Evolutionary conservation across 2,329 filamentous ascomycete species (phyloP).

Genomic region (Scedosporium dehoogii): DNA sequence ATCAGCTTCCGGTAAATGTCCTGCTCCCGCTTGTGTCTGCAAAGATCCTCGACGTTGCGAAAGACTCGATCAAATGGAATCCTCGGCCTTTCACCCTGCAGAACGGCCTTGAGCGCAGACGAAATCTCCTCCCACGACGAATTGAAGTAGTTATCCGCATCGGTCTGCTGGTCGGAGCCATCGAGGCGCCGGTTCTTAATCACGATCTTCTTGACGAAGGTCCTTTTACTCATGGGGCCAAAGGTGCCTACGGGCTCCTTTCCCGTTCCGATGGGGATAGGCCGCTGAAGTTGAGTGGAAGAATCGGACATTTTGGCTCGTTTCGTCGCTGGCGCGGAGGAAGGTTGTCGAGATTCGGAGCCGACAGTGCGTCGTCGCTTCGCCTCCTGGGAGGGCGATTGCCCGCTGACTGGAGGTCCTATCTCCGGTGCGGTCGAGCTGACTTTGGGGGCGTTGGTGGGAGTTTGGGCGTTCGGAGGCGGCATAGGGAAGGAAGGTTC

Average conservation of each 20-base stretch:
- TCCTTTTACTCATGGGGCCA: constrained; percentile 24
- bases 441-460: neutral
- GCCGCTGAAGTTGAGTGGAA: neutral
- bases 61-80: constrained; percentile 83
- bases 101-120: constrained; percentile 62
- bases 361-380: neutral
- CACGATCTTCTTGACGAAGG: constrained; percentile 66
- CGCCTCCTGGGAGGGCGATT: neutral
- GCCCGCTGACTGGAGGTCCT: neutral
- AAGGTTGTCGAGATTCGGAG: neutral
- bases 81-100: constrained; percentile 51
- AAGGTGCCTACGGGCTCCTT: constrained; percentile 20
- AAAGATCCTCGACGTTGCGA: constrained; percentile 83
- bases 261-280: neutral
- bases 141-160: constrained; percentile 69
- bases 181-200: constrained; percentile 76
- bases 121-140: constrained; percentile 67
- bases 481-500: neutral
- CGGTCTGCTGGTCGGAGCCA: constrained; percentile 41
- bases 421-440: neutral
- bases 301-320: neutral
- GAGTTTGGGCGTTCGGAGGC: neutral
- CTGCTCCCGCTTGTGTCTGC: constrained; percentile 63
- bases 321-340: neutral
- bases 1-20: constrained; percentile 59